Evolutionary conservation across 2,329 filamentous ascomycete genomes (phyloP).

Genomic region (Capronia americana): DNA sequence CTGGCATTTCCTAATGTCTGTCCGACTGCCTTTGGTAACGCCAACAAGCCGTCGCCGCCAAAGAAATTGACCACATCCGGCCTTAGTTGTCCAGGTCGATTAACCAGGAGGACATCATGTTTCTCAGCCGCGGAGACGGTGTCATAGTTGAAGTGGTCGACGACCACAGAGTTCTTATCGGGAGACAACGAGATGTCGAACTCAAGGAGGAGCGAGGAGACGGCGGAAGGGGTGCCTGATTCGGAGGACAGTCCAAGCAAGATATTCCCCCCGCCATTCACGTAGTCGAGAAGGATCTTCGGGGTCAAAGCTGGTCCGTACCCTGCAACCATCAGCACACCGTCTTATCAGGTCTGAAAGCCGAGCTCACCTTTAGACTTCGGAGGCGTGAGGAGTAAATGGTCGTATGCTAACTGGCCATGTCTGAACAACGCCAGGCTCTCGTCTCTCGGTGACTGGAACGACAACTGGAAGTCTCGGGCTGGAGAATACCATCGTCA

Average conservation of each 20-base stretch:
- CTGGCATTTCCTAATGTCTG: constrained; percentile 79
- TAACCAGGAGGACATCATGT: constrained; percentile 86
- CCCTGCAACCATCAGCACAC: constrained; percentile 55
- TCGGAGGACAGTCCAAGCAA: constrained; percentile 81
- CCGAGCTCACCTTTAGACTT: constrained; percentile 77
- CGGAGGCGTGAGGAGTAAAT: constrained; percentile 84
- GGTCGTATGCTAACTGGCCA: constrained; percentile 88
- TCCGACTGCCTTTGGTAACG: constrained; percentile 81
- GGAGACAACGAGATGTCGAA: constrained; percentile 86
- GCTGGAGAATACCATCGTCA: constrained; percentile 57
- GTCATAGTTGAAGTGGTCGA: constrained; percentile 97
- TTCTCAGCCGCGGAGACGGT: constrained; percentile 74
- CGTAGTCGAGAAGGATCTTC: constrained; percentile 83
- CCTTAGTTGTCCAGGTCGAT: constrained; percentile 69
- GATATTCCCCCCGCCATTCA: constrained; percentile 91
- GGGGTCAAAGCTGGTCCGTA: constrained; percentile 89
- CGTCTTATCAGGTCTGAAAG: not conserved
- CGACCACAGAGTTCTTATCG: constrained; percentile 82
- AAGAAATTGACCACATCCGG: constrained; percentile 80
- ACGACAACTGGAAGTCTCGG: constrained; percentile 80
- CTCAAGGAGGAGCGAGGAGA: constrained; percentile 81
- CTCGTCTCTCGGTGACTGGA: constrained; percentile 83
- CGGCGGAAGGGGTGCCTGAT: constrained; percentile 70
- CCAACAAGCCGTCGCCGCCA: constrained; percentile 70
- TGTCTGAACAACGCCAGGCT: constrained; percentile 79